Evolutionary conservation across 1,284 basidiomycete genomes (phyloP), one percentile per base, ranked within the genome.

Genomic region (Erythrobasidium hasegawianum): DNA sequence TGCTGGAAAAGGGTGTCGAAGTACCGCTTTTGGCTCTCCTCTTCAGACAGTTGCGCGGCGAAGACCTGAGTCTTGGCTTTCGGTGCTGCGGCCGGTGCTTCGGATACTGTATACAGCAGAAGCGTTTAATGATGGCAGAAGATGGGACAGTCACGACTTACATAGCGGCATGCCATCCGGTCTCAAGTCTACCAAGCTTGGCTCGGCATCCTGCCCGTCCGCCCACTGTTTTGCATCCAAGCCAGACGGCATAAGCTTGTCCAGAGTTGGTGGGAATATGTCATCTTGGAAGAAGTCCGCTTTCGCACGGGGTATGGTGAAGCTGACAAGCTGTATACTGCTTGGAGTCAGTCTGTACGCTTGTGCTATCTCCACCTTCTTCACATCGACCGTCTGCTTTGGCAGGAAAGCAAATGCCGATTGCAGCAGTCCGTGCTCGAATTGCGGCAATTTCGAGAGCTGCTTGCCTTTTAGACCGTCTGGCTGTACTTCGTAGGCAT

Each of bases 341-440:
- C 91, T 92, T 77, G 89, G 87, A n/a, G 93, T 91, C 55, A 86
- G 80, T 43, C 88, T 81, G 18, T 78, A 77, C 14, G 85, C 85
- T 45, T 80, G 79, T 8, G 78, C 73, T 74, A 94, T 88, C 75
- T 87, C 84, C 22, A 93, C 88, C 80, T 90, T 75, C 43, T 70
- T 72, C 13, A 80, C 76, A 68, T 81, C 78, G 39, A 78, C 74
- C 11, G 67, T 54, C 24, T 73, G 60, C 71, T 81, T 82, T 0
- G 76, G 75, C 14, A 78, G 68, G 72, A 79, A 81, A 0, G 74
- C 73, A 9, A 79, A 74, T 0, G 77, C 79, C 9, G 78, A 57
- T 68, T 81, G 80, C 1, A 80, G 75, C 2, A 73, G 69, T 16
- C 61, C 58, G 43, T 74, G 73, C 2, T 76, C 78, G 62, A 76